phyloP scores from a whole-genome alignment of 2,329 filamentous ascomycete genomes.

The Aspergillus puulaauensis region DNA sequence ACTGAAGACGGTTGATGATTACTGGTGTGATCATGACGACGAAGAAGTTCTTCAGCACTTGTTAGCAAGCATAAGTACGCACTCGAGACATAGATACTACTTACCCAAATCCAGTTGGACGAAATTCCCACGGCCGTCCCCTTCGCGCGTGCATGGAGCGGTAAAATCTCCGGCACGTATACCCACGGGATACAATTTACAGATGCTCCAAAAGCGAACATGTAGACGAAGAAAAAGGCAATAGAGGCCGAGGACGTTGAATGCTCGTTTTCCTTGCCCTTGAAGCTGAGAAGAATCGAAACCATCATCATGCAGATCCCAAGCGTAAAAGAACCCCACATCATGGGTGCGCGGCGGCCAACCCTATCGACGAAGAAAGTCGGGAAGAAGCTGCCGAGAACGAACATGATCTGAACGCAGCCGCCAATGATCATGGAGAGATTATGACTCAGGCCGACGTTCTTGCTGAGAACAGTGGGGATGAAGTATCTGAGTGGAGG shows the following conservation, averaged over 20 bases:
- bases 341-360: conserved; percentile 37
- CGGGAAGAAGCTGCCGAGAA: conserved; percentile 42
- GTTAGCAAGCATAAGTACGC: neutral
- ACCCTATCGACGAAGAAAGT: conserved; percentile 47
- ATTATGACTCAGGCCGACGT: conserved; percentile 24
- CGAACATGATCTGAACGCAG: conserved; percentile 30
- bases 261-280: conserved; percentile 33
- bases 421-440: conserved; percentile 26
- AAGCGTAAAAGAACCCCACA: conserved; percentile 32
- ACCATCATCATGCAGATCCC: conserved; percentile 40
- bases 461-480: conserved; percentile 22
- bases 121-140: conserved; percentile 43
- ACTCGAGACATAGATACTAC: neutral
- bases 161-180: conserved; percentile 52
- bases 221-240: conserved; percentile 50
- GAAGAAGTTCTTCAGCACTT: conserved; percentile 43
- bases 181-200: conserved; percentile 53
- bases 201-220: conserved; percentile 45
- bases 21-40: conserved; percentile 38
- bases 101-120: conserved; percentile 47
- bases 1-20: conserved; percentile 32
- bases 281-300: conserved; percentile 42
- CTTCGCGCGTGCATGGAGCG: conserved; percentile 50
- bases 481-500: conserved; percentile 16
- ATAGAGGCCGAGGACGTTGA: conserved; percentile 47